Conservation (phyloP, 495 filamentous ascomycete genomes). For the Tuber calosporum region DNA sequence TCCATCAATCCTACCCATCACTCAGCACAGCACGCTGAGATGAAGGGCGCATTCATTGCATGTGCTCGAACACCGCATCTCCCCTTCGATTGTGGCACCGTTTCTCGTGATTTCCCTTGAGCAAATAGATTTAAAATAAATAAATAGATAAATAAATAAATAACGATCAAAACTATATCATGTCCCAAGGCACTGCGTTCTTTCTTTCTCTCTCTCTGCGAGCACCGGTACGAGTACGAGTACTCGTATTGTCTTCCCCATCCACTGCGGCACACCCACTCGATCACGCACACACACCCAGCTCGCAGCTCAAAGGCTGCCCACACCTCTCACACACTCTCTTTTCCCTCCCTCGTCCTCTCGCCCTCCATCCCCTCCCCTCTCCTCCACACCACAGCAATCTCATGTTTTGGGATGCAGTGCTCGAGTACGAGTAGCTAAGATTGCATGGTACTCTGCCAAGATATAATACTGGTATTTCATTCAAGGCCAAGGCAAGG, state of each 20-base stretch:
- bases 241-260: not conserved
- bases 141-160: not conserved
- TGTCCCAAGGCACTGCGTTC: not conserved
- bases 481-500: slow-evolving; percentile 30
- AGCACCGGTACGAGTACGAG: too few relatives aligned
- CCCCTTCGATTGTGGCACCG: not conserved
- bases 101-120: not conserved
- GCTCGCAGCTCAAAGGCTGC: too few relatives aligned
- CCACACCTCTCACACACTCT: not conserved
- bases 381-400: slow-evolving; percentile 29
- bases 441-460: slow-evolving; percentile 29
- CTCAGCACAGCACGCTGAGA: not conserved
- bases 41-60: not conserved
- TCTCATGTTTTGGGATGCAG: slow-evolving; percentile 35
- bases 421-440: too few relatives aligned
- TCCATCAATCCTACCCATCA: not conserved
- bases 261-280: not conserved
- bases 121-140: not conserved
- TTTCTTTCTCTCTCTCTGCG: too few relatives aligned
- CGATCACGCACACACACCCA: not conserved
- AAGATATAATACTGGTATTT: slow-evolving; percentile 19
- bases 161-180: not conserved
- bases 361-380: slow-evolving; percentile 29
- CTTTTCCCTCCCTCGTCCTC: slow-evolving; percentile 15
- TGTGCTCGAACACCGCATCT: not conserved